Base-by-base conservation (phyloP, 345 rosid genomes). In the Populus simonii region DNA sequence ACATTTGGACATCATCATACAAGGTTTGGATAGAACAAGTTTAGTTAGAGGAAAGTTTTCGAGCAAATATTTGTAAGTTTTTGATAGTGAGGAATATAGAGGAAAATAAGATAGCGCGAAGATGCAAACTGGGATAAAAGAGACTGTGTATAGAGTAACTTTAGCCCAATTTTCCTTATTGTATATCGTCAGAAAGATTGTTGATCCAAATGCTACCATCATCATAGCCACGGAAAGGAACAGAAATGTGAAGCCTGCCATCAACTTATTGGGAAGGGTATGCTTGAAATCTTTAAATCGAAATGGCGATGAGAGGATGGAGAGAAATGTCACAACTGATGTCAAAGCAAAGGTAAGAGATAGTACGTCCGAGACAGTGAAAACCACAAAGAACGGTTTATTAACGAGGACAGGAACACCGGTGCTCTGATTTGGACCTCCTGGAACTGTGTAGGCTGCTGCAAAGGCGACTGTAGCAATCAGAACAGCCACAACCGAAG, bases 401-500 rank as follows among this genome's bases (percentile, higher is more conserved):
- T 55, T 8, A 27, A 71, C 78, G n/a, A 82, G 29, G 6, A 77
- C 38, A 17, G 87, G 87, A 16, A n/a, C 23, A 47, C 89, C 90
- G 0, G 57, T 41, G 16, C 71, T 49, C 38, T 39, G 22, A 25
- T 86, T 72, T 15, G 61, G 61, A 39, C 87, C 87, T 2, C 84
- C 85, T 0, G 94, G 94, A 63, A 82, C 82, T 1, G 91, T 87
- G 75, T 89, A 89, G 15, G 84, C 89, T 3, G 85, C 90, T 22
- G 94, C 81, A 57, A 90, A 89, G 89, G 89, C 88, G 70, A 89
- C 88, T 49, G 92, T 89, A 3, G 87, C 84, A 33, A 89, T 86
- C 12, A 90, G 80, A 76, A 92, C 90, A 1, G 91, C 89, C 1
- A 89, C 91, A 1, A 90, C 83, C 1, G 91, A 82, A 76, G 87